A percentile compares a stretch with the other conserved stretches of the same genome.
Conservation (phyloP, 208 protist species). For the Baffinella frigidus region DNA sequence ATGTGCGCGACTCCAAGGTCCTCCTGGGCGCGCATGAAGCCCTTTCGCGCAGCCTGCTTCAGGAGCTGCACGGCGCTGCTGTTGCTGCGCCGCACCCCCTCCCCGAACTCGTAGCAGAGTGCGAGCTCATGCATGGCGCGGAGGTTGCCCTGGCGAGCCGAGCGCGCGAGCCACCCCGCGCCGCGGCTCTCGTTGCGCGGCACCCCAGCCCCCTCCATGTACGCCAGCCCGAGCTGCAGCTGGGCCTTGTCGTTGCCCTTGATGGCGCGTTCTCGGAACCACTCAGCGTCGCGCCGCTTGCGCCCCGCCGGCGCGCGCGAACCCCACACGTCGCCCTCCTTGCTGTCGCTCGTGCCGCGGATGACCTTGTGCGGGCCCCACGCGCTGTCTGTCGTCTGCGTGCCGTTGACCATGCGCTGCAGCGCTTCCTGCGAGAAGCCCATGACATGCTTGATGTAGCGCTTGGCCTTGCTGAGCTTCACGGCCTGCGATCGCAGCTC, state of each 20-base stretch:
- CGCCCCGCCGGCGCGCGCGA: neutral
- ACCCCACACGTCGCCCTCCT: neutral
- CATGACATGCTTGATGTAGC: neutral
- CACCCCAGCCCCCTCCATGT: neutral
- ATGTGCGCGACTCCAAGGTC: neutral
- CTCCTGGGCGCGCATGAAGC: neutral
- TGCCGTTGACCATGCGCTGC: slow-evolving; percentile 16
- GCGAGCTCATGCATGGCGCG: neutral
- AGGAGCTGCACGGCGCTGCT: neutral
- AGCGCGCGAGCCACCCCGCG: neutral
- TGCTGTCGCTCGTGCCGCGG: too few relatives aligned
- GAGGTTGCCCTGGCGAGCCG: neutral
- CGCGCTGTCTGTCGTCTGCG: neutral
- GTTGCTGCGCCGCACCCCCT: neutral
- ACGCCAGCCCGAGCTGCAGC: slow-evolving; percentile 1
- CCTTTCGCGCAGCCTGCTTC: neutral
- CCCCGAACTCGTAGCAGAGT: neutral
- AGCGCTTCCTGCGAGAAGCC: neutral
- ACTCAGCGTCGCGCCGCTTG: neutral
- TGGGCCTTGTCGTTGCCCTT: slow-evolving; percentile 17
- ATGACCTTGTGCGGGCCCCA: slow-evolving; percentile 25
- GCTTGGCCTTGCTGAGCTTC: neutral
- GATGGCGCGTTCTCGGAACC: neutral
- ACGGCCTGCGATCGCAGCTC: neutral
- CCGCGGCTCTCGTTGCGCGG: neutral